Base-by-base conservation (phyloP, 2,329 filamentous ascomycete species). In the Thermoascus crustaceus region DNA sequence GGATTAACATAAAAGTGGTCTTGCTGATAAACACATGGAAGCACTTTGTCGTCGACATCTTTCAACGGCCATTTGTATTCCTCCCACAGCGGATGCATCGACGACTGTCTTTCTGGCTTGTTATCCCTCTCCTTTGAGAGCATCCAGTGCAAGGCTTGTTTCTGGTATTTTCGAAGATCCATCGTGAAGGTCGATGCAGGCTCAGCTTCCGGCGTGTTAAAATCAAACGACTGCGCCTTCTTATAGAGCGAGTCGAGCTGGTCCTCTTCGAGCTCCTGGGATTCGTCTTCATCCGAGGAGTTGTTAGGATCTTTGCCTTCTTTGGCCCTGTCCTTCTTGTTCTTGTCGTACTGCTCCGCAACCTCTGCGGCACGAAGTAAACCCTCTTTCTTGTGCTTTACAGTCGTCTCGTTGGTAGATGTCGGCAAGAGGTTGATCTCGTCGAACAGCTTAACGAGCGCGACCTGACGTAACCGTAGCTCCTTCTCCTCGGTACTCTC, bases 31-130 rank as follows among this genome's bases (percentile, higher is more conserved):
- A 91, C 69, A 11, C 56, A 53, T 0, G 82, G 79, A 7, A 95
- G 54, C 4, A 82, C 75, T 26, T 83, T 76, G 46, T 91, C 88
- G 46, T 96, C 84, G 23, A 83, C 80, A 60, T 98, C 91, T 54
- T 88, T 87, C 0, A 68, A 67, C 0, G 91, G 91, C 87, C 88
- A 98, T 2, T 66, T 58, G 49, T 98, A 98, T 55, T 96, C 85
- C 61, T 98, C 91, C 91, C 91, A 98, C 0, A 98, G 61, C 0
- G 91, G 91, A 60, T 98, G 88, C 85, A 98, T 94, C 0, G 87
- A 95, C 3, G 70, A 69, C 50, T 88, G 79, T 36, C 78, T 76
- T 23, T 78, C 73, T 7, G 76, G 73, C 46, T 78, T 80, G 42
- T 83, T 73, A 44, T 93, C 78, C 49, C 79, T 89, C 57, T 98